phyloP scores from a whole-genome alignment of 306 rosid genomes.

The Cucumis melo region DNA sequence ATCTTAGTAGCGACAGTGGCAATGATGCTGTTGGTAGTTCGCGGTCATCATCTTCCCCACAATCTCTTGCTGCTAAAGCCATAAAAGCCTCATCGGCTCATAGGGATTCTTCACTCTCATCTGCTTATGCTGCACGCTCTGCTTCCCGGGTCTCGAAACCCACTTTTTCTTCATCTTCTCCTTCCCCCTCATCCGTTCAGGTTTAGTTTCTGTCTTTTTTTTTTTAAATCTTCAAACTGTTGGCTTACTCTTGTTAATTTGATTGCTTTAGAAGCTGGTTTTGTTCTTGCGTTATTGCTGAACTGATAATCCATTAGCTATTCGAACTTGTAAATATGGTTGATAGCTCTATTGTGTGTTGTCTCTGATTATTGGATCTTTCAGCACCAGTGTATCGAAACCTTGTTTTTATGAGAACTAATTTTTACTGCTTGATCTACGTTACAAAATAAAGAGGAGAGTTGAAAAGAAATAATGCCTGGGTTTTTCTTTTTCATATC shows the following conservation, averaged over 20 bases:
- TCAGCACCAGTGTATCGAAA: not conserved
- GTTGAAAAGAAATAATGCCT: not conserved
- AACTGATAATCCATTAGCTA: not conserved
- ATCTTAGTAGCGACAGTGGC: not conserved
- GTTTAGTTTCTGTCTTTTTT: conserved; percentile 5
- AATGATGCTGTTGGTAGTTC: conserved; percentile 12
- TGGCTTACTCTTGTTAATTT: not conserved
- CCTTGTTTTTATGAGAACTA: not conserved
- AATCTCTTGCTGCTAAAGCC: conserved; percentile 87
- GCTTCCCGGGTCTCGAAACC: conserved; percentile 23
- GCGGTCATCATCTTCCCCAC: conserved; percentile 21
- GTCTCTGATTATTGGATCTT: not conserved
- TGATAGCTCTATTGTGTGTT: not conserved
- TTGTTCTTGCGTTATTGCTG: not conserved
- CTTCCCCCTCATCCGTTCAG: conserved; percentile 5
- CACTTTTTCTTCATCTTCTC: conserved; percentile 2
- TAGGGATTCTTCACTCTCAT: conserved; percentile 78
- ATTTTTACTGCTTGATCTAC: not conserved
- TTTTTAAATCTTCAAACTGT: not conserved
- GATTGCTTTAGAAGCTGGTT: not conserved
- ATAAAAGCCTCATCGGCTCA: conserved; percentile 84
- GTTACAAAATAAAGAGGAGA: not conserved
- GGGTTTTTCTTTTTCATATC: not conserved
- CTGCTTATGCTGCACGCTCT: conserved; percentile 55
- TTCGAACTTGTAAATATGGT: not conserved